Evolutionary conservation across 495 filamentous ascomycete genomes (phyloP).

Genomic region (Pyrenula massariospora): DNA sequence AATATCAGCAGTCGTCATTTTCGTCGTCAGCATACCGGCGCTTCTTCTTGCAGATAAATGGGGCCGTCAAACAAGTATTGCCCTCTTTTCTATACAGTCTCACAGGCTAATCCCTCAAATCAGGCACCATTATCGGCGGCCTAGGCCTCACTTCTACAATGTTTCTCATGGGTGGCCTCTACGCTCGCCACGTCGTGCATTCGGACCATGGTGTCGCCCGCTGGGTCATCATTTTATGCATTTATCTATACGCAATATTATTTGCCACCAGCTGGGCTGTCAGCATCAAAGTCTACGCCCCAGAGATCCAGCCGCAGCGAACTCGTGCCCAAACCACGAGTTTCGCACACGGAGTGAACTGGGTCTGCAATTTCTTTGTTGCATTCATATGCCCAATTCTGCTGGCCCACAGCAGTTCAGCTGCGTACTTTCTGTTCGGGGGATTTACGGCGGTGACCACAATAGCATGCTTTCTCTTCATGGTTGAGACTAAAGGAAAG

Average conservation of each 20-base stretch:
- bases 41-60: constrained; percentile 46
- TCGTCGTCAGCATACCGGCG: constrained; percentile 35
- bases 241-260: constrained; percentile 27
- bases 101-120: too few relatives aligned
- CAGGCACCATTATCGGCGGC: constrained; percentile 44
- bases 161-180: constrained; percentile 38
- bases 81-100: too few relatives aligned
- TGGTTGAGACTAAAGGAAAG: constrained; percentile 50
- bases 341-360: constrained; percentile 36
- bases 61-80: constrained; percentile 45
- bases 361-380: constrained; percentile 48
- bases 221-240: constrained; percentile 40
- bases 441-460: constrained; percentile 34
- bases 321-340: constrained; percentile 40
- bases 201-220: constrained; percentile 23
- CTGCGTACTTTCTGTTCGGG: constrained; percentile 52
- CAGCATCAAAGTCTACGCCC: constrained; percentile 37
- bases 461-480: constrained; percentile 35
- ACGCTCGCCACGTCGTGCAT: constrained; percentile 37
- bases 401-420: constrained; percentile 40
- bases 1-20: constrained; percentile 39
- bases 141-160: constrained; percentile 30
- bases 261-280: constrained; percentile 41
- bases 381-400: constrained; percentile 53
- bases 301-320: constrained; percentile 43